These are phyloP conservation scores for Phytophthora rubi DNA, from an alignment of 352 stramenopile genomes.

Conservation along the genomic window DNA sequence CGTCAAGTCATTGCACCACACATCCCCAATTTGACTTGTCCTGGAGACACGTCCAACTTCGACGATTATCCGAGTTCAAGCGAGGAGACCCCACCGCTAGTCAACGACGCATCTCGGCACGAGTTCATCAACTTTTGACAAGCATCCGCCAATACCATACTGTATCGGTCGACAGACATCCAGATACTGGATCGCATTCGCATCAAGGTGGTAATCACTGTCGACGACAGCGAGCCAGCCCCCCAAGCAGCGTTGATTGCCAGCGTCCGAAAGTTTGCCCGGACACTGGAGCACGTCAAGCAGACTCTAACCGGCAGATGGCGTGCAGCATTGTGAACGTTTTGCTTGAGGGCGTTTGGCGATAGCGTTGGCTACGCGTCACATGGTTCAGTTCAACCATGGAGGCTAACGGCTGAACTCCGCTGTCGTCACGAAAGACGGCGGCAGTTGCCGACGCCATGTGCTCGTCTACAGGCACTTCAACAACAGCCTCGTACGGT, in stretches of 20 bases:
- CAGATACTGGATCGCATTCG: conserved; percentile 8
- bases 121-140: conserved; percentile 57
- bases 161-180: conserved; percentile 3
- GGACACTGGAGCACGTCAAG: conserved; percentile 9
- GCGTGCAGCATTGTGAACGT: conserved; percentile 6
- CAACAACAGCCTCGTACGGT: conserved; percentile 4
- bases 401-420: background rate
- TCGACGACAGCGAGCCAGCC: conserved; percentile 8
- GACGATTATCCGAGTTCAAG: conserved; percentile 67
- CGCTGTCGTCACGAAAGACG: background rate
- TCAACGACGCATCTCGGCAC: conserved; percentile 34
- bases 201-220: conserved; percentile 21
- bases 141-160: background rate
- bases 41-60: conserved; percentile 70
- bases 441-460: conserved; percentile 5
- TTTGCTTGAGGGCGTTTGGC: conserved; percentile 10
- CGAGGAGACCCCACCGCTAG: conserved; percentile 47
- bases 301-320: conserved; percentile 5
- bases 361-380: background rate
- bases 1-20: conserved; percentile 58
- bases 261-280: conserved; percentile 15
- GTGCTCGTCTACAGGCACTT: conserved; percentile 24
- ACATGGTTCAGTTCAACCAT: conserved; percentile 15
- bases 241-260: conserved; percentile 25
- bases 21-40: conserved; percentile 39